Percentiles rank a stretch among this genome's conserved stretches.
Evolutionary conservation across 1,284 basidiomycete species (phyloP).

Genomic region (Sphaerobolus stellatus): DNA sequence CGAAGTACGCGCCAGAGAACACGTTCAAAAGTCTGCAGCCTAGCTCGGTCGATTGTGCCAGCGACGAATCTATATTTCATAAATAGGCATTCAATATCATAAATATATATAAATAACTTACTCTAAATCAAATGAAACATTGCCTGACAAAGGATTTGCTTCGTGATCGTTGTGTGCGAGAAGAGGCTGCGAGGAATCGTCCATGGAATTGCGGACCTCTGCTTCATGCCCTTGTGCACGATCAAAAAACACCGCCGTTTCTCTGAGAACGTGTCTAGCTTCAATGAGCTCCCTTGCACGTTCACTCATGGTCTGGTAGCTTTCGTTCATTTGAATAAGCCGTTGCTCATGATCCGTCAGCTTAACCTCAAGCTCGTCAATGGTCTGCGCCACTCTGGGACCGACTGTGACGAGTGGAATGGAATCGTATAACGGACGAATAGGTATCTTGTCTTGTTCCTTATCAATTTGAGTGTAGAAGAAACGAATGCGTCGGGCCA

Average conservation of each 20-base stretch:
- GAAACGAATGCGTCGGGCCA: constrained; percentile 92
- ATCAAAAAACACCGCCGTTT: constrained; percentile 97
- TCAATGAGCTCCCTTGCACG: constrained; percentile 88
- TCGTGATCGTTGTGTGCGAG: constrained; percentile 90
- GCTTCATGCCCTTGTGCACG: constrained; percentile 78
- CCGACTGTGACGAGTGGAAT: constrained; percentile 83
- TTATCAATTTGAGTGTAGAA: constrained; percentile 86
- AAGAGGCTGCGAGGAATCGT: constrained; percentile 88
- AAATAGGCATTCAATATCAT: constrained; percentile 11
- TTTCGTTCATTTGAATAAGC: constrained; percentile 90
- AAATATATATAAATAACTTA: constrained; percentile 34
- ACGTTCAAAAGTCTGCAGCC: constrained; percentile 93
- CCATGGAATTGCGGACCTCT: constrained; percentile 86
- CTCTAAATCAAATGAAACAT: constrained; percentile 84
- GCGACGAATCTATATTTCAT: constrained; percentile 74
- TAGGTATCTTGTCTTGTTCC: constrained; percentile 78
- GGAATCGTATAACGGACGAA: constrained; percentile 81
- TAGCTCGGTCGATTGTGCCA: constrained; percentile 92
- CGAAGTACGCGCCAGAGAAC: constrained; percentile 98
- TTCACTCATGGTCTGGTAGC: constrained; percentile 87
- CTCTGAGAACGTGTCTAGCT: constrained; percentile 88
- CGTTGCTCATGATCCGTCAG: constrained; percentile 87
- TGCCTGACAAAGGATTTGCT: constrained; percentile 53
- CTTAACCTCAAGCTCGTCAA: constrained; percentile 91
- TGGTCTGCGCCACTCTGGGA: constrained; percentile 87